Evolutionary conservation across 2,329 filamentous ascomycete species (phyloP).

Genomic region (Sporothrix euskadiensis): DNA sequence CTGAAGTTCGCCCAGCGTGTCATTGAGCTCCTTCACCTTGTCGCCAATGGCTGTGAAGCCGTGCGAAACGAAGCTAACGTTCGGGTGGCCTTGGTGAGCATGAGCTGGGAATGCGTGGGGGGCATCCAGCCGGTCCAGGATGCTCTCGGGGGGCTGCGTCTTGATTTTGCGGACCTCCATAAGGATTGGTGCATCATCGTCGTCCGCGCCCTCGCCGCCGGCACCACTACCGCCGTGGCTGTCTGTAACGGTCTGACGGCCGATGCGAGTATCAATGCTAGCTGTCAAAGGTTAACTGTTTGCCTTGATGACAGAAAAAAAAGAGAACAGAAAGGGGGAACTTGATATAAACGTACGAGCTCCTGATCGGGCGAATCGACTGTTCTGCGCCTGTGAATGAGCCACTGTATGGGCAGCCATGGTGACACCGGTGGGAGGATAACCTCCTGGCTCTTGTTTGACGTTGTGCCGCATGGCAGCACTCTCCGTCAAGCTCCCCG

Average conservation of each 20-base stretch:
- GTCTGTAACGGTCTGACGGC: neutral
- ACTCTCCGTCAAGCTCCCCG: neutral
- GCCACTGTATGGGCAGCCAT: neutral
- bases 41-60: constrained; percentile 58
- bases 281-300: constrained; percentile 31
- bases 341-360: constrained; percentile 34
- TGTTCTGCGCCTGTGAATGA: neutral
- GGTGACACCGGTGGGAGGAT: neutral
- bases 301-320: neutral
- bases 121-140: constrained; percentile 14
- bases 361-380: constrained; percentile 32
- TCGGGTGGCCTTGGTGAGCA: constrained; percentile 19
- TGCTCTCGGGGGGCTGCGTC: neutral
- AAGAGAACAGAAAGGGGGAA: neutral
- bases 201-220: constrained; percentile 28
- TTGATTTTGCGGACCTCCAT: constrained; percentile 36
- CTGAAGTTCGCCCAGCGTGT: constrained; percentile 67
- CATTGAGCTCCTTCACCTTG: constrained; percentile 65
- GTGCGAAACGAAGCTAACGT: constrained; percentile 41
- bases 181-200: constrained; percentile 35
- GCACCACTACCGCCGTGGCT: neutral
- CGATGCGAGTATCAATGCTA: constrained; percentile 36
- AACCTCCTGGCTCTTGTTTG: constrained; percentile 6
- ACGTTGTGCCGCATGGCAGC: constrained; percentile 4
- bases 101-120: neutral